Base-by-base conservation (phyloP, 2,329 filamentous ascomycete genomes). In the Diplodia sapinea region DNA sequence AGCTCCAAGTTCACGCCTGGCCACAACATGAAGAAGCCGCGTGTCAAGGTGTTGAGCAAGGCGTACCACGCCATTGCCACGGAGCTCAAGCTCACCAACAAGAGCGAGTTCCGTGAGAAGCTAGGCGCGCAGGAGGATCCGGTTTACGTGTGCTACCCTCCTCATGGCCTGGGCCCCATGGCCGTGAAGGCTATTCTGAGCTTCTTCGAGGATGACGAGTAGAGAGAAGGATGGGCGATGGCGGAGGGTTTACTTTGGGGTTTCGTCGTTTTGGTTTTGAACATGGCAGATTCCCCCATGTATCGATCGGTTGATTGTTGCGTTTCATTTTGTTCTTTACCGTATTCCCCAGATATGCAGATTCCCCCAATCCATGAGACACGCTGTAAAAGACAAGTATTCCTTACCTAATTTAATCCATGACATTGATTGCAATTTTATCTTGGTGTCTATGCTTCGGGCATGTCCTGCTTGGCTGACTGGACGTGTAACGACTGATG, bases 81-180 rank as follows among this genome's bases (percentile, higher is more conserved):
- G 74, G 92, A 94, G 77, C 88, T 96, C 72, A 90, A 91, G 72
- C 84, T 96, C 71, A 90, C 89, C 55, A 88, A 91, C 76, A 97
- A 96, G 87, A 90, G 88, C 65, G 93, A 94, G 77, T 97, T 97
- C 82, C 85, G 94, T 69, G 90, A 92, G 82, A 97, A 97, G 85
- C 88, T 97, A 77, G 94, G 94, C 65, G 91, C 91, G 4, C 83
- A 88, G 68, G 92, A 94, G 69, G 93, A 97, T 74, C 88, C 91
- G 57, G 88, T 94, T 33, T 97, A 92, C 79, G 93, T 97, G 72
- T 93, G 92, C 76, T 97, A 96, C 79, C 94, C 94, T 50, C 89
- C 91, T 68, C 89, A 93, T 74, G 93, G 94, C 8, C 84, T 97
- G 33, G 93, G 93, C 1, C 88, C 94, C 55, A 87, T 89, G 70